These are phyloP conservation scores for Pelargonium australe DNA, from an alignment of 441 rosid species.

Conservation along the genomic window DNA sequence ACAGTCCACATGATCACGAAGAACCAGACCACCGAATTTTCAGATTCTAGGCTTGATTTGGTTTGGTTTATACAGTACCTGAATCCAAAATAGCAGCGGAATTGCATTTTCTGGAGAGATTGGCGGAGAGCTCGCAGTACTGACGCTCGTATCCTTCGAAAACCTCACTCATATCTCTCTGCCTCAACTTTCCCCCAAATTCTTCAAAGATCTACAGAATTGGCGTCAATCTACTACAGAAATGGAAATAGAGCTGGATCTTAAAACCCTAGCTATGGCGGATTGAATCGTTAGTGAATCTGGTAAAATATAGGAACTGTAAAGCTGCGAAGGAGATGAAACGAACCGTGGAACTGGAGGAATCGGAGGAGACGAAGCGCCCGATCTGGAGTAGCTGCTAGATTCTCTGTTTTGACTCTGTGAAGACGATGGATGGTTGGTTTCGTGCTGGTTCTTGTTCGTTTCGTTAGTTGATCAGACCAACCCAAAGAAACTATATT, in stretches of 20 bases:
- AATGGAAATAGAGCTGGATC: neutral
- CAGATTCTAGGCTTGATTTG: neutral
- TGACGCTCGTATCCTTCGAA: slow-evolving; percentile 72
- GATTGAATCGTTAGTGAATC: neutral
- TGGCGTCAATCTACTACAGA: neutral
- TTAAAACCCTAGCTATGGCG: neutral
- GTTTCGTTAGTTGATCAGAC: too few species aligned
- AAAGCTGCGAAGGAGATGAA: neutral
- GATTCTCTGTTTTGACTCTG: too few species aligned
- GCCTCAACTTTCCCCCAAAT: neutral
- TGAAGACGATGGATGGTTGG: too few species aligned
- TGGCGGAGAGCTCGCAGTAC: slow-evolving; percentile 70
- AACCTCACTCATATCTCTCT: slow-evolving; percentile 44
- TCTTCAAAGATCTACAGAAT: neutral
- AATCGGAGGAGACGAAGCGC: too few species aligned
- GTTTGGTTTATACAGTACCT: slow-evolving; percentile 27
- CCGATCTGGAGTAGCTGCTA: too few species aligned
- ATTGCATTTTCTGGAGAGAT: slow-evolving; percentile 54
- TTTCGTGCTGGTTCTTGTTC: too few species aligned
- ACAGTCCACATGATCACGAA: neutral
- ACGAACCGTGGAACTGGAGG: neutral
- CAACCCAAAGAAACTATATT: too few species aligned
- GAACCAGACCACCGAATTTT: neutral
- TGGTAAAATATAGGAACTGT: too few species aligned
- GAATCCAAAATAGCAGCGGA: slow-evolving; percentile 45